phyloP scores from a whole-genome alignment of 345 rosid genomes.

The Hevea brasiliensis region DNA sequence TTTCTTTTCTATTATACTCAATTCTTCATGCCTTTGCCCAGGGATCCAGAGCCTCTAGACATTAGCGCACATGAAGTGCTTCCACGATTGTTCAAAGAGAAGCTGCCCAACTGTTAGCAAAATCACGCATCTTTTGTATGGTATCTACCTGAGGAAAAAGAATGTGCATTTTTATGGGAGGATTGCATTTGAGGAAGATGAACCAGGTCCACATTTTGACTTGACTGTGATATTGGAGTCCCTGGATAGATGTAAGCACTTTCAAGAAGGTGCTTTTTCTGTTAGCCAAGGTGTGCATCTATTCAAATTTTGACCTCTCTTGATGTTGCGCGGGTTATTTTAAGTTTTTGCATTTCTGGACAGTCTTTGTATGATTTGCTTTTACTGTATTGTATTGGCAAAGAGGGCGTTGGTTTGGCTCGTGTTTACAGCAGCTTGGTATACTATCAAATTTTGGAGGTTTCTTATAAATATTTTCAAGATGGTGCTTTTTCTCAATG shows the following conservation, averaged over 20 bases:
- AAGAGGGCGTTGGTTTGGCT: slow-evolving; percentile 4
- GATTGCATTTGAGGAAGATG: slow-evolving; percentile 4
- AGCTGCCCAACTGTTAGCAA: slow-evolving; percentile 36
- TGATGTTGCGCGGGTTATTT: slow-evolving; percentile 8
- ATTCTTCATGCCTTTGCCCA: slow-evolving; percentile 28
- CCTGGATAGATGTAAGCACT: slow-evolving; percentile 16
- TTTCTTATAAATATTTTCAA: no score
- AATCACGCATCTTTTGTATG: neutral
- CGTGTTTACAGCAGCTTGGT: no score
- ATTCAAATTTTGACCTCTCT: slow-evolving; percentile 6
- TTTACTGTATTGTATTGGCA: slow-evolving; percentile 10
- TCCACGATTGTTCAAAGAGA: slow-evolving; percentile 80
- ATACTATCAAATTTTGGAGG: no score
- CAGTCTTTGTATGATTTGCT: slow-evolving; percentile 11
- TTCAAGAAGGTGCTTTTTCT: slow-evolving; percentile 12
- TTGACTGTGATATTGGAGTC: slow-evolving; percentile 12
- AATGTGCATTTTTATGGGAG: neutral
- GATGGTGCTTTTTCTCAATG: no score
- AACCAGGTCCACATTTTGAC: slow-evolving; percentile 6
- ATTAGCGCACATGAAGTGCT: slow-evolving; percentile 73
- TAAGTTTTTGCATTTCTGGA: slow-evolving; percentile 15
- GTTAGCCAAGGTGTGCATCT: slow-evolving; percentile 7
- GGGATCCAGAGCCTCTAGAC: slow-evolving; percentile 85
- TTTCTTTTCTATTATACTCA: neutral
- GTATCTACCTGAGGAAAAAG: slow-evolving; percentile 9